Evolutionary conservation across 768 basidiomycete genomes (phyloP), one percentile per base, ranked within the genome.

Genomic region (Leccinum subtestaceum): DNA sequence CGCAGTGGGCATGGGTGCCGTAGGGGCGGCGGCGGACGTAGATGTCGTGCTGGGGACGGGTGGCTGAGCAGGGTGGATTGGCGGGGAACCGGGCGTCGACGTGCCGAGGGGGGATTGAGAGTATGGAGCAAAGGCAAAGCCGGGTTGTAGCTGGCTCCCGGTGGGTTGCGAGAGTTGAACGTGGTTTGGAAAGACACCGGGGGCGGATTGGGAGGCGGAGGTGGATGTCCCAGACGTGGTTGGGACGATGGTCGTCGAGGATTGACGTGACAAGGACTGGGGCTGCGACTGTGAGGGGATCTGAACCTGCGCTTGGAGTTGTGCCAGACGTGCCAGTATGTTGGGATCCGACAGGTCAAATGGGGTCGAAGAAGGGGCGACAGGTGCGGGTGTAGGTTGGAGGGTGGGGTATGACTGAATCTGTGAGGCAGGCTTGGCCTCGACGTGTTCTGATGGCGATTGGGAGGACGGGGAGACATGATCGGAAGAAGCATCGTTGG

Each of bases 331-430:
- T 1, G 60, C 62, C 4, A 74, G 23, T 40, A 68, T 46, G 25
- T 21, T 57, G 0, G 68, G 72, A 55, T 72, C 72, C 3, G 66
- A 60, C 1, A 64, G 29, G 52, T 74, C 71, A 17, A 68, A 19
- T 1, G 52, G 25, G 11, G 36, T 10, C 10, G 32, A 31, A 27
- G 29, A 45, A 23, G 46, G 31, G 3, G 36, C 21, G 11, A 38
- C n/a, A 9, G 59, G 52, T 5, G 49, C 29, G 4, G 63, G 49
- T 0, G 57, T n/a, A 29, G 48, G 48, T 5, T 60, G 63, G 1
- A 45, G 25, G 2, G 48, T 2, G 6, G 47, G 27, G 19, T 48
- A 43, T n/a, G 27, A 15, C 11, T 59, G 60, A 10, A 43, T 32
- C 19, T 57, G 59, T 38, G 63, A 46, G 3, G 8, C 47, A 13